Percentiles rank a stretch among this genome's conserved stretches.
Evolutionary conservation across 371 early-diverging fungal species (phyloP).

Genomic region (Batkoa obscura): DNA sequence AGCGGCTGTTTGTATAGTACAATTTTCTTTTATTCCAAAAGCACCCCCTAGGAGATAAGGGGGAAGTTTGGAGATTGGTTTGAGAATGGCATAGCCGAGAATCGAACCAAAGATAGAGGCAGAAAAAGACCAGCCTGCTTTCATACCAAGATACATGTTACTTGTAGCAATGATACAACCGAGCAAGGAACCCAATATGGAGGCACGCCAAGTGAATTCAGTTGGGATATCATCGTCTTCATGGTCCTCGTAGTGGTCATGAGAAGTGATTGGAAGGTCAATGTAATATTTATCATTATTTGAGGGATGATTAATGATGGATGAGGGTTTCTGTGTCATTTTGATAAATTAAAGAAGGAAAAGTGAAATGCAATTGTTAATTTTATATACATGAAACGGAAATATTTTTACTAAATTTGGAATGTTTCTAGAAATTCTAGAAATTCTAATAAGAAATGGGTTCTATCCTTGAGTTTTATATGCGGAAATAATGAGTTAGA

Average conservation of each 20-base stretch:
- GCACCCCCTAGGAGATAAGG: slow-evolving; percentile 17
- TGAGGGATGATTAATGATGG: too few species aligned
- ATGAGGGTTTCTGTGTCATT: too few species aligned
- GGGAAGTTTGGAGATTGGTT: slow-evolving; percentile 25
- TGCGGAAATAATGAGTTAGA: too few species aligned
- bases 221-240: not conserved
- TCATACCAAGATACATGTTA: slow-evolving; percentile 51
- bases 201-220: slow-evolving; percentile 39
- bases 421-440: too few species aligned
- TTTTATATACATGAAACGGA: too few species aligned
- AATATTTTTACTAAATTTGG: too few species aligned
- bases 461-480: too few species aligned
- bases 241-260: not conserved
- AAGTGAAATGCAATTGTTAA: too few species aligned
- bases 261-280: too few species aligned
- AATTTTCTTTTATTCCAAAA: slow-evolving; percentile 54
- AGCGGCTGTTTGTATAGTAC: slow-evolving; percentile 49
- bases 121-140: slow-evolving; percentile 51
- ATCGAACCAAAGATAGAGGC: slow-evolving; percentile 41
- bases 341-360: too few species aligned
- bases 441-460: too few species aligned
- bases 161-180: slow-evolving; percentile 51
- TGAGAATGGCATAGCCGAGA: slow-evolving; percentile 46
- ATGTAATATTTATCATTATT: too few species aligned
- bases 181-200: slow-evolving; percentile 38